Evolutionary conservation across 2,329 filamentous ascomycete species (phyloP), one percentile per base, ranked within the genome.

Genomic region (Aquanectria penicillioides): DNA sequence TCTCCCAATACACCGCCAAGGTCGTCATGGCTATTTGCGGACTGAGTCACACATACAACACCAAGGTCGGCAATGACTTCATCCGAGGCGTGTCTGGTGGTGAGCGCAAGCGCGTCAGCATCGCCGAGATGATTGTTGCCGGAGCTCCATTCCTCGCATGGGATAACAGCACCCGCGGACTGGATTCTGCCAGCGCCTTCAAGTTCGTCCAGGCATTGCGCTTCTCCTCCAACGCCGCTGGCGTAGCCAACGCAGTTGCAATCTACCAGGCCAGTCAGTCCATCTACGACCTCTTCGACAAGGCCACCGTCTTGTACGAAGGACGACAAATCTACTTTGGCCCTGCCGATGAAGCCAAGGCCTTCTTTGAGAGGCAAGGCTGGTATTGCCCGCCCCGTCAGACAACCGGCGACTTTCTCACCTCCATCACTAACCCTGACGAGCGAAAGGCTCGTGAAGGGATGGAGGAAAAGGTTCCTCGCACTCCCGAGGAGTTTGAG

Each of bases 261-360:
- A 84, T 93, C 9, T 92, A 92, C 61, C 90, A 93, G 69, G 89
- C 90, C 5, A 86, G 85, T 15, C 87, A 91, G 68, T 78, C 84
- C 33, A 89, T 89, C 25, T 91, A 91, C 70, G 87, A 91, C 29
- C 75, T 87, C 12, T 94, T 94, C 67, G 90, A 94, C 75, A 93
- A 93, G 71, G 86, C 85, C 0, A 81, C 87, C 0, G 88, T 94
- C 0, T 78, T 94, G 0, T 93, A 94, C 69, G 89, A 93, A 69
- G 92, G 91, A 1, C 83, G 88, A 0, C 85, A 94, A 69, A 94
- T 94, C 62, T 94, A 87, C 77, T 94, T 89, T 61, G 92, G 91
- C 0, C 83, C 85, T 0, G 84, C 86, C 0, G 71, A 67, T 6
- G 72, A 79, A 3, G 91, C 90, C 1, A 87, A 83, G 67, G 71